Evolutionary conservation across 2,329 filamentous ascomycete species (phyloP).

Genomic region (Colletotrichum sp.): DNA sequence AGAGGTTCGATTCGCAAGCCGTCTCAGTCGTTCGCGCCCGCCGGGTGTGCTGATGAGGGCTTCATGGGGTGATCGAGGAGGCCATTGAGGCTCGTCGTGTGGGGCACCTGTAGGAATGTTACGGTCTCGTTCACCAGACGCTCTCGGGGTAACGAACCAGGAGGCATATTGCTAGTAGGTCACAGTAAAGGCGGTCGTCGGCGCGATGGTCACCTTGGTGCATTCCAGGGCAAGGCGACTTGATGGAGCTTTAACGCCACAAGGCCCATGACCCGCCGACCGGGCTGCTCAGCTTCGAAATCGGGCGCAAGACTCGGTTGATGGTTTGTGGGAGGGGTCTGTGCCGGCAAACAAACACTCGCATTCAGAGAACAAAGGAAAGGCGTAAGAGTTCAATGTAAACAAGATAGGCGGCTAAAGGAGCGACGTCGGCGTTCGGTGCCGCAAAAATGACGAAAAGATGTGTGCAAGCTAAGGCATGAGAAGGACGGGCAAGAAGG

Average conservation of each 20-base stretch:
- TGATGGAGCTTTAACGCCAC: conserved; percentile 11
- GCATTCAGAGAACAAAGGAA: conserved; percentile 5
- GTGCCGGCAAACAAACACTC: conserved; percentile 9
- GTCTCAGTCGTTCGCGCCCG: conserved; percentile 77
- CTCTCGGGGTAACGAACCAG: conserved; percentile 16
- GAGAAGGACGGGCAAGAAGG: not conserved
- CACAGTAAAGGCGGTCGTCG: not conserved
- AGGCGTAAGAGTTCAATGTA: not conserved
- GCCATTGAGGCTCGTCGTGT: conserved; percentile 62
- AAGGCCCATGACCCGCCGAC: conserved; percentile 16
- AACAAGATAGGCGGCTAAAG: not conserved
- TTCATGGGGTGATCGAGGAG: conserved; percentile 70
- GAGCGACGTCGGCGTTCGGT: conserved; percentile 2
- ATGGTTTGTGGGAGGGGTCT: conserved; percentile 4
- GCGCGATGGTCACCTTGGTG: not conserved
- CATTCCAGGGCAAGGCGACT: not conserved
- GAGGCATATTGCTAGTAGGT: conserved; percentile 22
- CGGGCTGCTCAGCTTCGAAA: conserved; percentile 8
- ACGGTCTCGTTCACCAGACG: not conserved
- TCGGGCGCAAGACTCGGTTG: not conserved
- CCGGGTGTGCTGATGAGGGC: conserved; percentile 73
- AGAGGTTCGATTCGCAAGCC: conserved; percentile 69
- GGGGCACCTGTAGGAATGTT: conserved; percentile 22
- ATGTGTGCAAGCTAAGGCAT: not conserved
- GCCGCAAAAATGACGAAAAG: not conserved